Conservation (phyloP, 345 rosid genomes). For the Populus euphratica region DNA sequence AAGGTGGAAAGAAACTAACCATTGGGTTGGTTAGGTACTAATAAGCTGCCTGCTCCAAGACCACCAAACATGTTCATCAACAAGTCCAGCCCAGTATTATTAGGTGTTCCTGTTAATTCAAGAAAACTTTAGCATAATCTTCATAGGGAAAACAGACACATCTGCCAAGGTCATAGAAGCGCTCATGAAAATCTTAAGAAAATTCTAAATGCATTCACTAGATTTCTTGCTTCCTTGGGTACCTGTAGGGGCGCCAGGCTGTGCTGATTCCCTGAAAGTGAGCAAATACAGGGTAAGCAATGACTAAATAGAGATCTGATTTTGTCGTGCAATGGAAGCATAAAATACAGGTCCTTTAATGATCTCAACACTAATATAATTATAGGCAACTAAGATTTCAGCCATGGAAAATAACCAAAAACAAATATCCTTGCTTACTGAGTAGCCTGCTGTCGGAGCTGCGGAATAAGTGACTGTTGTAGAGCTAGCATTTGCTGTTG, state of each 20-base stretch:
- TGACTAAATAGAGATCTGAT: background rate
- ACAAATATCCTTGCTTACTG: constrained; percentile 40
- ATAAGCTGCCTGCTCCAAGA: constrained; percentile 54
- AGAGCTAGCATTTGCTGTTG: constrained; percentile 50
- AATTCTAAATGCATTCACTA: background rate
- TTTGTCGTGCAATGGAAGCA: background rate
- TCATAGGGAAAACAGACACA: background rate
- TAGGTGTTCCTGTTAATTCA: constrained; percentile 42
- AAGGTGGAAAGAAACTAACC: constrained; percentile 21
- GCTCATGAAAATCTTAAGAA: background rate
- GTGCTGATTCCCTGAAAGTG: constrained; percentile 46
- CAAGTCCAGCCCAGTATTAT: constrained; percentile 46
- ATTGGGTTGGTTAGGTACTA: constrained; percentile 45
- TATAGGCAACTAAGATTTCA: background rate
- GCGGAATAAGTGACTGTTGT: constrained; percentile 57
- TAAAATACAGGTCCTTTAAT: background rate
- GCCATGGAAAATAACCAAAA: background rate
- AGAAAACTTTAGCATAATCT: background rate
- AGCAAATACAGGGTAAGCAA: background rate
- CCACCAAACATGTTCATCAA: constrained; percentile 62
- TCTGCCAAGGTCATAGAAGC: too few relatives aligned
- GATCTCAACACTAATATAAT: background rate
- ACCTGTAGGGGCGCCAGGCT: constrained; percentile 48
- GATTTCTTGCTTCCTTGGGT: background rate
- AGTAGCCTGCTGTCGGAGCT: constrained; percentile 46